phyloP scores from a whole-genome alignment of 805 yeast species.

The Candida ortonii region DNA sequence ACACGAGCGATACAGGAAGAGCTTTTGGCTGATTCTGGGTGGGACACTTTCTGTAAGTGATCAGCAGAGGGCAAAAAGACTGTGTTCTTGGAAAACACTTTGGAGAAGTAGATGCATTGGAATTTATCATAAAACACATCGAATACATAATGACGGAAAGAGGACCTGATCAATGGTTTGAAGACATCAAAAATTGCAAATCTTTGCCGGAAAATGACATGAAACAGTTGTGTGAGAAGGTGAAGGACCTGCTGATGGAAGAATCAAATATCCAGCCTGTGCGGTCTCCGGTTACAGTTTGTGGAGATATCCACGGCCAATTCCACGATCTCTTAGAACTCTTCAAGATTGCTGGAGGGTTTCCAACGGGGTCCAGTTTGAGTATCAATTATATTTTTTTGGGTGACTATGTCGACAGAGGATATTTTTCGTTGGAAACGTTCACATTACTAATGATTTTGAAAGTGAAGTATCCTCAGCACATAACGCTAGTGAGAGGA shows the following conservation, averaged over 20 bases:
- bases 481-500: slow-evolving; percentile 90
- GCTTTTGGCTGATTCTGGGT: too few relatives aligned
- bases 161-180: slow-evolving; percentile 97
- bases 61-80: too few relatives aligned
- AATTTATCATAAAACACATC: too few relatives aligned
- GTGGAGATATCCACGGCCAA: slow-evolving; percentile 98
- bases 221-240: slow-evolving; percentile 95
- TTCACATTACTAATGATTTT: slow-evolving; percentile 91
- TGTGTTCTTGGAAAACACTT: too few relatives aligned
- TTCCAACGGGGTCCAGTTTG: slow-evolving; percentile 62
- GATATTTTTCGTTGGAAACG: slow-evolving; percentile 93
- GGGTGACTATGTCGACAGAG: slow-evolving; percentile 97
- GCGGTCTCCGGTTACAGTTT: slow-evolving; percentile 87
- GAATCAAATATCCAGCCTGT: slow-evolving; percentile 95
- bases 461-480: slow-evolving; percentile 68
- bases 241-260: slow-evolving; percentile 92
- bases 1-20: too few relatives aligned
- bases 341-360: slow-evolving; percentile 88
- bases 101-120: too few relatives aligned
- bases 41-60: too few relatives aligned
- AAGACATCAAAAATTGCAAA: slow-evolving; percentile 85
- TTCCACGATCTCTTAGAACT: slow-evolving; percentile 91
- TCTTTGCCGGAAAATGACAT: slow-evolving; percentile 87
- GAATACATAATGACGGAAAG: slow-evolving; percentile 60
- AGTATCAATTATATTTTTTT: slow-evolving; percentile 69